phyloP scores from a whole-genome alignment of 1,284 basidiomycete species.

The Microbotryum saponariae region DNA sequence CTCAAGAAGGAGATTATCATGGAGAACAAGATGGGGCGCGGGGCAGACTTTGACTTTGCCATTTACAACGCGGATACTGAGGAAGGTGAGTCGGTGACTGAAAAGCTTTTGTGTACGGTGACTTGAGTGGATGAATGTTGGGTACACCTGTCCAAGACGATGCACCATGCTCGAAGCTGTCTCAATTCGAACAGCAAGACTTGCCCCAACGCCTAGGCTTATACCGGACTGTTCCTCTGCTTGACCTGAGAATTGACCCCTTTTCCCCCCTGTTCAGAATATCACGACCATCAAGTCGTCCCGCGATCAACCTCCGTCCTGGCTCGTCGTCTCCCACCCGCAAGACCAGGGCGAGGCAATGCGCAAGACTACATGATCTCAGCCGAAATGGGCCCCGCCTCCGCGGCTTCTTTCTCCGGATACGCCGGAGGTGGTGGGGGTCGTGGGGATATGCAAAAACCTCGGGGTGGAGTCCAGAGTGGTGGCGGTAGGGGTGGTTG shows the following conservation, averaged over 20 bases:
- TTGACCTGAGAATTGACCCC: background rate
- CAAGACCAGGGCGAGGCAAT: slow-evolving; percentile 81
- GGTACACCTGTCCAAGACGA: background rate
- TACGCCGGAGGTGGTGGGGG: slow-evolving; percentile 5
- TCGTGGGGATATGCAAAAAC: slow-evolving; percentile 10
- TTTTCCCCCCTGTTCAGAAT: slow-evolving; percentile 54
- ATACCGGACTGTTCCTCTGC: no score
- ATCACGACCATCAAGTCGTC: slow-evolving; percentile 84
- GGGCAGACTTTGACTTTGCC: slow-evolving; percentile 93
- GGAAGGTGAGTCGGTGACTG: slow-evolving; percentile 56
- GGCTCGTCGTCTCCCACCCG: slow-evolving; percentile 78
- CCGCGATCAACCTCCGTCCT: slow-evolving; percentile 90
- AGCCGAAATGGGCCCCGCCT: background rate
- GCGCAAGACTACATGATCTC: slow-evolving; percentile 45
- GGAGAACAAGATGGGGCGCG: slow-evolving; percentile 81
- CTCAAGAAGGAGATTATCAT: slow-evolving; percentile 97
- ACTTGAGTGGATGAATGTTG: background rate
- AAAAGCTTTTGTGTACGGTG: background rate
- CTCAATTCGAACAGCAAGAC: no score
- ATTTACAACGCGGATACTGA: slow-evolving; percentile 70
- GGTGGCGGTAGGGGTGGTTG: slow-evolving; percentile 36
- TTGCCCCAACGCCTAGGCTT: no score
- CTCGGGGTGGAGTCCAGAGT: slow-evolving; percentile 29
- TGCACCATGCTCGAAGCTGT: background rate
- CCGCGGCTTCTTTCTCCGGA: background rate